A percentile compares a stretch with the other conserved stretches of the same genome.
These are phyloP conservation scores for Medicago ruthenica DNA, from an alignment of 306 rosid species.

Conservation along the genomic window DNA sequence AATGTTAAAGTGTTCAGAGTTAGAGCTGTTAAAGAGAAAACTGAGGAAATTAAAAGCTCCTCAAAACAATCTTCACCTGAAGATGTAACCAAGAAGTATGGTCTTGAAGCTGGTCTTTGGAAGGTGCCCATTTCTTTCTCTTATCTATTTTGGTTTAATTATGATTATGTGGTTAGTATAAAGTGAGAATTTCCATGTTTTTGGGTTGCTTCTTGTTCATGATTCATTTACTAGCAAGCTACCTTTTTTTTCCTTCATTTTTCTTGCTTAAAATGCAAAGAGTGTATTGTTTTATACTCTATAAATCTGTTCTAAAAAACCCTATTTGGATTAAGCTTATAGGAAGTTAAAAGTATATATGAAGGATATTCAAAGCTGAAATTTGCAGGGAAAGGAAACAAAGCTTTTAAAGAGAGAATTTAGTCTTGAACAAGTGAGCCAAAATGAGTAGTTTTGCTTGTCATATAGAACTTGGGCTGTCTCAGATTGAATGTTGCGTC, in stretches of 20 bases:
- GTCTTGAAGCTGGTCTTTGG: constrained; percentile 97
- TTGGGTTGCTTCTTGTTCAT: constrained; percentile 25
- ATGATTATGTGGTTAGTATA: neutral
- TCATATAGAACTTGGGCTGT: constrained; percentile 20
- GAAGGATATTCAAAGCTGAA: constrained; percentile 24
- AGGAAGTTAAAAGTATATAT: neutral
- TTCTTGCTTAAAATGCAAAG: constrained; percentile 37
- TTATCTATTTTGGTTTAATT: neutral
- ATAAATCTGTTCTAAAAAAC: neutral
- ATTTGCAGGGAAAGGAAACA: constrained; percentile 18
- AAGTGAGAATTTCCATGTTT: constrained; percentile 20
- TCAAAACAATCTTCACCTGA: constrained; percentile 70
- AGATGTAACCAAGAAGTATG: constrained; percentile 80
- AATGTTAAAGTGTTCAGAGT: constrained; percentile 58
- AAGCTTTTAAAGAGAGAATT: constrained; percentile 7
- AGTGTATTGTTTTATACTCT: constrained; percentile 25
- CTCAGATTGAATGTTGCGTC: constrained; percentile 19
- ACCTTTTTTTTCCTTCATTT: too few relatives aligned
- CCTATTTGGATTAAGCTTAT: too few relatives aligned
- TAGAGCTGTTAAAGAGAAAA: constrained; percentile 73
- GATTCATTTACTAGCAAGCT: constrained; percentile 25
- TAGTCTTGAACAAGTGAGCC: constrained; percentile 1
- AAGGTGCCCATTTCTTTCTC: constrained; percentile 62
- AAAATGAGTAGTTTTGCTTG: constrained; percentile 37
- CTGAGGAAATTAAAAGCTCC: constrained; percentile 69